A percentile compares a stretch with the other conserved stretches of the same genome.
These are phyloP conservation scores for Xylariaceae sp. DNA, from an alignment of 2,329 filamentous ascomycete species.

Conservation along the genomic window DNA sequence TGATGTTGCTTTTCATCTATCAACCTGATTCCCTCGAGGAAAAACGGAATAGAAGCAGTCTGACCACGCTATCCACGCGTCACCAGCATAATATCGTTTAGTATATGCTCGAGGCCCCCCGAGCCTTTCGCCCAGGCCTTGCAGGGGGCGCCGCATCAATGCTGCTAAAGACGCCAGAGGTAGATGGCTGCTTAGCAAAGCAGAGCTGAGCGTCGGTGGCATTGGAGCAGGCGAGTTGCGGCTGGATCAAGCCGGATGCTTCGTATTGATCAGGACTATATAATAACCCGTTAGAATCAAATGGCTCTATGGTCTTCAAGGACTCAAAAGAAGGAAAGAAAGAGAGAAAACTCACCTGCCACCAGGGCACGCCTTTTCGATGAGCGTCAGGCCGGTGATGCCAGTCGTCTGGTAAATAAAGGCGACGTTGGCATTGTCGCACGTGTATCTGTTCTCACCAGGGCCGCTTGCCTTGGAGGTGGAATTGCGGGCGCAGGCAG, in stretches of 20 bases:
- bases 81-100: background rate
- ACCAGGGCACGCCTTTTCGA: constrained; percentile 27
- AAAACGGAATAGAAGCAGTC: background rate
- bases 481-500: constrained; percentile 26
- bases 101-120: constrained; percentile 5
- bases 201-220: constrained; percentile 22
- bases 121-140: constrained; percentile 11
- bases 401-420: constrained; percentile 31
- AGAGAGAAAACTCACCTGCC: constrained; percentile 18
- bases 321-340: too few species aligned
- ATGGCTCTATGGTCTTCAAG: background rate
- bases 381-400: constrained; percentile 25
- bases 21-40: background rate
- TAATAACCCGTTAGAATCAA: constrained; percentile 11
- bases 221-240: constrained; percentile 24
- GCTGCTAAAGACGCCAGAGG: constrained; percentile 24
- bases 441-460: constrained; percentile 25
- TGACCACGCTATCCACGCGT: background rate
- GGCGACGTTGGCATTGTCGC: constrained; percentile 24
- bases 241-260: constrained; percentile 23
- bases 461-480: constrained; percentile 23
- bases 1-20: background rate
- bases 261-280: constrained; percentile 21
- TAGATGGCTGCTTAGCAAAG: constrained; percentile 16
- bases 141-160: constrained; percentile 21